Percentiles rank a stretch among this genome's conserved stretches.
Conservation (phyloP, 768 basidiomycete genomes). For the Termitomyces sp. region DNA sequence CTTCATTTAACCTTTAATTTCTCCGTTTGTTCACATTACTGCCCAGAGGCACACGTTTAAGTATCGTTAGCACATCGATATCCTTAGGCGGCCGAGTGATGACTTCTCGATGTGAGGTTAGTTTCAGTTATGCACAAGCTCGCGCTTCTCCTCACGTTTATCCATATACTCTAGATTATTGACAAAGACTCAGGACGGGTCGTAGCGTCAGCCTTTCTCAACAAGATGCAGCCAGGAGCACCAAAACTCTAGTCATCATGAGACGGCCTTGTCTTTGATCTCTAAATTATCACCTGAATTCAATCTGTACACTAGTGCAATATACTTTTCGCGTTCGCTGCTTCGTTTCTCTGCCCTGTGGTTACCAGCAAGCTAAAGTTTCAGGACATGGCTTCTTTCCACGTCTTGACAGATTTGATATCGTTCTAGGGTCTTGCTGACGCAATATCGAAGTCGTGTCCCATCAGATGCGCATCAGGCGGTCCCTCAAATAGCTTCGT, state of each 20-base stretch:
- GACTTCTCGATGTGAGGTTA: slow-evolving; percentile 66
- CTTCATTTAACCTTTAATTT: slow-evolving; percentile 1
- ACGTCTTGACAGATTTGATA: background rate
- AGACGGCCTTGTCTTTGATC: background rate
- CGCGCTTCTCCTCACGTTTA: slow-evolving; percentile 1
- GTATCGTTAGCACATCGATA: slow-evolving; percentile 58
- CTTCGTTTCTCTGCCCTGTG: background rate
- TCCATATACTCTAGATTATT: slow-evolving; percentile 35
- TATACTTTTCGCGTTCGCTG: slow-evolving; percentile 2
- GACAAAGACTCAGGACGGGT: slow-evolving; percentile 53
- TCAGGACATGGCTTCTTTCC: background rate
- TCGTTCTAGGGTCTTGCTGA: background rate
- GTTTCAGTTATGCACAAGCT: slow-evolving; percentile 13
- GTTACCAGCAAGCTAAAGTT: background rate
- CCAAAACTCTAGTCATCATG: slow-evolving; percentile 34
- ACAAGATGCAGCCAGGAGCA: slow-evolving; percentile 64
- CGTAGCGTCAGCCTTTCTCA: slow-evolving; percentile 61
- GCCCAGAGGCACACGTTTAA: slow-evolving; percentile 50
- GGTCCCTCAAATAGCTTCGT: background rate
- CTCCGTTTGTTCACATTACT: slow-evolving; percentile 4
- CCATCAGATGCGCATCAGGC: slow-evolving; percentile 6
- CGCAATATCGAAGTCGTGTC: background rate
- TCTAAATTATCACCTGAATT: slow-evolving; percentile 2
- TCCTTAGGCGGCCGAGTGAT: slow-evolving; percentile 65
- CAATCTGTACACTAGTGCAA: slow-evolving; percentile 11